Evolutionary conservation across 2,329 filamentous ascomycete genomes (phyloP).

Genomic region (Graphiopsis chlorocephala): DNA sequence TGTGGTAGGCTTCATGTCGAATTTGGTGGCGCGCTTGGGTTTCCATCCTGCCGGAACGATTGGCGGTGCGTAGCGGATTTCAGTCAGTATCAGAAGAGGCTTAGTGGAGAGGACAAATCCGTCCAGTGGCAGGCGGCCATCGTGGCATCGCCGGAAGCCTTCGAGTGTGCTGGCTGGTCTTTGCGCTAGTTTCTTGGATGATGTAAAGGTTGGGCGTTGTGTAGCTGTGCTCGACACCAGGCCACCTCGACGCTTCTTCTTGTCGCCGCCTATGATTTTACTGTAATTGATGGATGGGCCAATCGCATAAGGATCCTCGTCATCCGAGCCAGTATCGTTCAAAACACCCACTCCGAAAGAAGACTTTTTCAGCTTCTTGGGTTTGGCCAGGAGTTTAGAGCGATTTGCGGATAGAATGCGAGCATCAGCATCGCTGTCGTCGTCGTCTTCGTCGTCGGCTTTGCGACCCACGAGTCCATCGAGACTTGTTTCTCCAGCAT

Average conservation of each 20-base stretch:
- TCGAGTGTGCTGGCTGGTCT: slow-evolving; percentile 29
- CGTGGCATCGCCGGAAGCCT: slow-evolving; percentile 69
- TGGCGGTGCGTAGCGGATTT: slow-evolving; percentile 60
- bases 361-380: slow-evolving; percentile 57
- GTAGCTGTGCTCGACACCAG: slow-evolving; percentile 26
- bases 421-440: slow-evolving; percentile 31
- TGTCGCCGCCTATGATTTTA: slow-evolving; percentile 74
- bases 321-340: slow-evolving; percentile 91
- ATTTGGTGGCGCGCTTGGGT: slow-evolving; percentile 52
- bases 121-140: slow-evolving; percentile 74
- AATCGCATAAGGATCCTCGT: slow-evolving; percentile 90
- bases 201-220: slow-evolving; percentile 68
- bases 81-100: slow-evolving; percentile 41
- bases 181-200: slow-evolving; percentile 54
- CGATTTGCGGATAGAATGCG: slow-evolving; percentile 30
- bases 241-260: slow-evolving; percentile 53
- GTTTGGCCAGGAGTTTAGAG: slow-evolving; percentile 34
- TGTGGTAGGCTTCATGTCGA: slow-evolving; percentile 25
- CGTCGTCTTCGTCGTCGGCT: slow-evolving; percentile 36
- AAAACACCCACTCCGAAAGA: slow-evolving; percentile 85
- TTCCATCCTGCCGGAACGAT: slow-evolving; percentile 72
- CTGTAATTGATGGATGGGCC: slow-evolving; percentile 89
- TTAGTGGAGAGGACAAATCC: slow-evolving; percentile 70
- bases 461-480: slow-evolving; percentile 33
- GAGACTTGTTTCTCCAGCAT: slow-evolving; percentile 58